A percentile compares a stretch with the other conserved stretches of the same genome.
Conservation (phyloP, 805 yeast genomes). For the Nakazawaea wickerhamii region DNA sequence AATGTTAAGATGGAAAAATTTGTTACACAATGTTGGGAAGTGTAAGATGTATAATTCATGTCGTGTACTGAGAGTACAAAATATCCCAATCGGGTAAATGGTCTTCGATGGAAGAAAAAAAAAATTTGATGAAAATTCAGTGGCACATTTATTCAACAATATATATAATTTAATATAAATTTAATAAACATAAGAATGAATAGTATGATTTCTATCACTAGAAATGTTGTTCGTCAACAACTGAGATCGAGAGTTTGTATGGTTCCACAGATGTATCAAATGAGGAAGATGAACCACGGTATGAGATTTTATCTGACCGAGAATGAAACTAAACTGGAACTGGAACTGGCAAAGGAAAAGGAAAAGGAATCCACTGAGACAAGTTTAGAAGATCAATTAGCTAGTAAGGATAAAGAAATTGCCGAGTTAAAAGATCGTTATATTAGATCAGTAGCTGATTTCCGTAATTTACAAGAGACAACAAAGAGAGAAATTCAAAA, state of each 20-base stretch:
- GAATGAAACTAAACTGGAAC: constrained; percentile 20
- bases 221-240: constrained; percentile 16
- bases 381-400: constrained; percentile 47
- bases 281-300: background rate
- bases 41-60: too few species aligned
- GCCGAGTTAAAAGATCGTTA: constrained; percentile 81
- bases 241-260: constrained; percentile 1
- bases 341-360: background rate
- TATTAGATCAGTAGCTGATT: constrained; percentile 83
- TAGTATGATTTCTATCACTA: constrained; percentile 19
- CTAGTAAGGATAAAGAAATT: constrained; percentile 61
- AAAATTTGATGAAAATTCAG: too few species aligned
- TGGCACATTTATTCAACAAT: too few species aligned
- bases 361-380: constrained; percentile 17
- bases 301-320: constrained; percentile 18
- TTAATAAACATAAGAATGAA: constrained; percentile 12
- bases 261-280: background rate
- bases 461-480: constrained; percentile 86
- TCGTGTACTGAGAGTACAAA: too few species aligned
- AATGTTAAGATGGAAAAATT: constrained; percentile 83
- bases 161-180: too few species aligned
- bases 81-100: too few species aligned
- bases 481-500: constrained; percentile 83
- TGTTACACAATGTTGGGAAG: constrained; percentile 67
- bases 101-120: too few species aligned